phyloP scores from a whole-genome alignment of 139 green algal species.

The Coelastrella sp. region DNA sequence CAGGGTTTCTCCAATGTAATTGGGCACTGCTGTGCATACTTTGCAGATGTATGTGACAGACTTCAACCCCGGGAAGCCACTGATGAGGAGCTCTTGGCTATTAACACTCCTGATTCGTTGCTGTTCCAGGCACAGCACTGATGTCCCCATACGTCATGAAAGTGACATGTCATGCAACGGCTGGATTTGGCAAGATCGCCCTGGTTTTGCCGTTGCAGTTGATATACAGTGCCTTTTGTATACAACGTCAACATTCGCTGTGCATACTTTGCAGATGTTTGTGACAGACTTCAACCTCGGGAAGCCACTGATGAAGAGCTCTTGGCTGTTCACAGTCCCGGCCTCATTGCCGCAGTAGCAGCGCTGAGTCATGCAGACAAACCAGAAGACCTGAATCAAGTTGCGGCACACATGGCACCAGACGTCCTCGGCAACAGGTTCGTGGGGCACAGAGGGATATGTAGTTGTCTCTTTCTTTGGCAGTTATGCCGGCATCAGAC shows the following conservation, averaged over 20 bases:
- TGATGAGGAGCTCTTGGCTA: slow-evolving; percentile 60
- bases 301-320: slow-evolving; percentile 74
- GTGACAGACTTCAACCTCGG: slow-evolving; percentile 51
- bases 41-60: slow-evolving; percentile 58
- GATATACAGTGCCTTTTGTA: no score
- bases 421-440: slow-evolving; percentile 47
- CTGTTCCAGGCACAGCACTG: no score
- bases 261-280: slow-evolving; percentile 51
- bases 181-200: no score
- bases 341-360: slow-evolving; percentile 63
- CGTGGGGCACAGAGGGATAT: background rate
- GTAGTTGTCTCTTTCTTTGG: no score
- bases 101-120: no score
- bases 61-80: slow-evolving; percentile 66
- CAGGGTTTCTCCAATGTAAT: no score
- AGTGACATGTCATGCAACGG: no score
- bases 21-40: no score
- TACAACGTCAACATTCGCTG: no score
- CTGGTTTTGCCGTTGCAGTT: no score
- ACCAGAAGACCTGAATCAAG: slow-evolving; percentile 14
- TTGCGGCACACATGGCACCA: slow-evolving; percentile 29
- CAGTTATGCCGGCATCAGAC: background rate
- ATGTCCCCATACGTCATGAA: no score
- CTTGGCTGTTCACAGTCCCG: slow-evolving; percentile 66
- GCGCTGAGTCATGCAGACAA: slow-evolving; percentile 12